Percentiles rank a stretch among this genome's conserved stretches.
Evolutionary conservation across 306 rosid species (phyloP).

Genomic region (Vigna radiata): DNA sequence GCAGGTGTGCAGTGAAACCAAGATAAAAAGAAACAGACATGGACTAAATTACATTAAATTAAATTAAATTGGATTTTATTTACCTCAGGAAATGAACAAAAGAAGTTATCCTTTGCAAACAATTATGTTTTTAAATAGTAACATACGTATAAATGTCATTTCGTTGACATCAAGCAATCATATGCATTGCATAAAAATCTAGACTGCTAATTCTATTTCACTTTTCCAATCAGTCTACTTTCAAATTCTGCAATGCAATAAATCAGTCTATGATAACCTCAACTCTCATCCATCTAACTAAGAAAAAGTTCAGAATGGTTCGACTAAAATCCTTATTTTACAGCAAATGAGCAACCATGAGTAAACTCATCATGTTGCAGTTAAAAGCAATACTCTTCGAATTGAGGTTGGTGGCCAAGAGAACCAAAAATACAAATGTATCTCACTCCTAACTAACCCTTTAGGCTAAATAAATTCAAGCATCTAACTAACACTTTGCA

Average conservation of each 20-base stretch:
- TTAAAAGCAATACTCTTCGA: conserved; percentile 14
- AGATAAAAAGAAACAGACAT: conserved; percentile 32
- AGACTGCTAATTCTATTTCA: conserved; percentile 22
- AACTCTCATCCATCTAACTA: neutral
- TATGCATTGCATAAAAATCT: conserved; percentile 8
- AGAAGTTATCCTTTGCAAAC: conserved; percentile 12
- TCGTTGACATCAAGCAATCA: neutral
- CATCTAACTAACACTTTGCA: neutral
- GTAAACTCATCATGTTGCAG: conserved; percentile 22
- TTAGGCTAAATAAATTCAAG: conserved; percentile 16
- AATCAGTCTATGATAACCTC: conserved; percentile 10
- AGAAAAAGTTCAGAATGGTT: conserved; percentile 21
- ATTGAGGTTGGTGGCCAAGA: conserved; percentile 9
- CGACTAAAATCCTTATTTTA: conserved; percentile 37
- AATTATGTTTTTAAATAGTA: conserved; percentile 12
- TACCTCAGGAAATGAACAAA: conserved; percentile 26
- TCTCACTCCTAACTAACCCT: conserved; percentile 26
- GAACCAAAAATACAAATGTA: conserved; percentile 27
- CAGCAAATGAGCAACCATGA: conserved; percentile 35
- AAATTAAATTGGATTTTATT: conserved; percentile 4
- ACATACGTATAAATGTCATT: neutral
- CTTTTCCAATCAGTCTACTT: neutral
- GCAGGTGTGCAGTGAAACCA: neutral
- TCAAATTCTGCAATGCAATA: conserved; percentile 21
- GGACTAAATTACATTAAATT: conserved; percentile 24